These are phyloP conservation scores for Yamadazyma trypodendri DNA, from an alignment of 1,139 yeast genomes.

Conservation along the genomic window DNA sequence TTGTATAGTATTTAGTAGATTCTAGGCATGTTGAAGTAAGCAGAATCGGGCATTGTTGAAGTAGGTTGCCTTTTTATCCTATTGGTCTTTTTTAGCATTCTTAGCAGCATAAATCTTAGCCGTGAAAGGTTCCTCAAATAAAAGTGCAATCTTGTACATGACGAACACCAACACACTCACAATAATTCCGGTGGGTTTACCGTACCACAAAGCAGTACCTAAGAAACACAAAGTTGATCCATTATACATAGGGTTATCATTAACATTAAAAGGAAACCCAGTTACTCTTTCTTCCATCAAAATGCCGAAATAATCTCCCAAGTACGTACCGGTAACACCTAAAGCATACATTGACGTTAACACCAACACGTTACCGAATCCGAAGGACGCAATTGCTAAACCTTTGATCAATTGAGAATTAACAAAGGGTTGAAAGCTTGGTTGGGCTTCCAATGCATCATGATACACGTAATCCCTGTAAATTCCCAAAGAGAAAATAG, in stretches of 20 bases:
- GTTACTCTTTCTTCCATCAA: conserved; percentile 88
- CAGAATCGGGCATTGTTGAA: too few relatives aligned
- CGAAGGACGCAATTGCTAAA: conserved; percentile 44
- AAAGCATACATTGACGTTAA: conserved; percentile 86
- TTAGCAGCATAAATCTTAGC: conserved; percentile 53
- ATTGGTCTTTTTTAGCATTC: conserved; percentile 6
- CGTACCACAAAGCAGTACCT: conserved; percentile 87
- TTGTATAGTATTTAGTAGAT: neutral
- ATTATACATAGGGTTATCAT: conserved; percentile 94
- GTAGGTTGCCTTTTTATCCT: too few relatives aligned
- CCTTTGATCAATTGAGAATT: conserved; percentile 34
- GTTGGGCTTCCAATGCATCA: conserved; percentile 52
- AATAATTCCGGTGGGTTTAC: conserved; percentile 83
- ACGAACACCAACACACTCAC: conserved; percentile 70
- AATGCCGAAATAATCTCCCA: conserved; percentile 97
- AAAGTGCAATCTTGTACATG: conserved; percentile 81
- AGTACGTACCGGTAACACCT: conserved; percentile 93
- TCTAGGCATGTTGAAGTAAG: too few relatives aligned
- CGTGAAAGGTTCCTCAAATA: conserved; percentile 95
- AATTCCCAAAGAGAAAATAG: conserved; percentile 83
- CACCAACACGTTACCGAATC: conserved; percentile 76
- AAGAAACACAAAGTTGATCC: conserved; percentile 88
- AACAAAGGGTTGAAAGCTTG: conserved; percentile 49
- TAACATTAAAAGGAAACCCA: conserved; percentile 89
- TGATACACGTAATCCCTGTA: conserved; percentile 77